phyloP scores from a whole-genome alignment of 164 flowering plant species.

The Nelumbo lutea region DNA sequence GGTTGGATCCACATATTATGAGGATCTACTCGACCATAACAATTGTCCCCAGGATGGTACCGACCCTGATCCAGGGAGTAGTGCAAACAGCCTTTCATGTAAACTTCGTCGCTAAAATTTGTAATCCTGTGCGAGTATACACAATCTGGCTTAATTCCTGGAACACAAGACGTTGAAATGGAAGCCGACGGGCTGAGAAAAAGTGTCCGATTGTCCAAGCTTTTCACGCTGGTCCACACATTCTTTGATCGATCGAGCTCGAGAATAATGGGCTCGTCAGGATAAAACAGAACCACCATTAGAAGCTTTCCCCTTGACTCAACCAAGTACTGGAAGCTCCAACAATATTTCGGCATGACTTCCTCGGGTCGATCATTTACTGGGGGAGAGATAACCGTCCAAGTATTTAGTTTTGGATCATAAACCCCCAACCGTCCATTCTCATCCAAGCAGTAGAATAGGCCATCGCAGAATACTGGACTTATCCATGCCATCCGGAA shows the following conservation, averaged over 20 bases:
- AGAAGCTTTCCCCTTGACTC: slow-evolving; percentile 51
- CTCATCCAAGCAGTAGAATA: slow-evolving; percentile 46
- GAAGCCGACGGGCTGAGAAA: slow-evolving; percentile 56
- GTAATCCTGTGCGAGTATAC: slow-evolving; percentile 51
- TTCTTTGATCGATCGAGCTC: slow-evolving; percentile 36
- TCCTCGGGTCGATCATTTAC: slow-evolving; percentile 51
- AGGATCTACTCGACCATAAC: slow-evolving; percentile 47
- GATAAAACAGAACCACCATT: slow-evolving; percentile 42
- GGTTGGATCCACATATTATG: too few species aligned
- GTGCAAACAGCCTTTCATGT: slow-evolving; percentile 51
- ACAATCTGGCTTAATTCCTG: slow-evolving; percentile 46
- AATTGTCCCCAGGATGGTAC: slow-evolving; percentile 57
- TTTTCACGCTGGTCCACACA: slow-evolving; percentile 48
- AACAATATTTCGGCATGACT: slow-evolving; percentile 33
- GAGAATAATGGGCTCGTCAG: slow-evolving; percentile 46
- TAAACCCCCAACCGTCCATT: slow-evolving; percentile 55
- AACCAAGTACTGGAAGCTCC: slow-evolving; percentile 32
- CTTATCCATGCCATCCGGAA: slow-evolving; percentile 60
- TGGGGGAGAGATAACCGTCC: slow-evolving; percentile 45
- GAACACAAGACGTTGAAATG: slow-evolving; percentile 33
- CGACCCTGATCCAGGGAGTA: slow-evolving; percentile 42
- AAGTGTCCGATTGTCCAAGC: slow-evolving; percentile 41
- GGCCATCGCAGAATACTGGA: slow-evolving; percentile 47
- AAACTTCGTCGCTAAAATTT: slow-evolving; percentile 20
- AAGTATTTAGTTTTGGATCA: slow-evolving; percentile 35